Evolutionary conservation across 2,329 filamentous ascomycete genomes (phyloP), one percentile per base, ranked within the genome.

Genomic region (Xylaria sp.): DNA sequence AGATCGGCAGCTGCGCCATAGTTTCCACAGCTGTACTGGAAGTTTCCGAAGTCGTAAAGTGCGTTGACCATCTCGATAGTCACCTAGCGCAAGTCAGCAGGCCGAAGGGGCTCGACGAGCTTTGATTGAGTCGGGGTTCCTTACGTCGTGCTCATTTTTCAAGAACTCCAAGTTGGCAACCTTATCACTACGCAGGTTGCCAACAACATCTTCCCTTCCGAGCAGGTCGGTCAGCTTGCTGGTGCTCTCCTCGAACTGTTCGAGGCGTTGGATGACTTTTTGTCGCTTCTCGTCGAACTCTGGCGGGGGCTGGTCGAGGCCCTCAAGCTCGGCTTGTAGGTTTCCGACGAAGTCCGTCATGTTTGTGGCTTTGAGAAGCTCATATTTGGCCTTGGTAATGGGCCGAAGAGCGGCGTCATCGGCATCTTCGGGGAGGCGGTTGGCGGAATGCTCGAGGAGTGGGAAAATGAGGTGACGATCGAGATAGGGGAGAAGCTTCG

Each of bases 301-400:
- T 72, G 91, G 88, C 60, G 96, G 94, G 64, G 92, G 85, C 71
- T 93, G 88, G 69, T 92, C 87, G 73, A 94, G 89, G 76, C 91
- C 88, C 85, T 98, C 90, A 74, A 99, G 89, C 79, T 98, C 92
- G 81, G 92, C 92, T 87, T 97, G 94, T 75, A 99, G 86, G 78
- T 91, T 92, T 79, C 94, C 94, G 64, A 98, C 93, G 81, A 97
- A 99, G 83, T 99, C 96, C 78, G 92, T 96, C 96, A 99, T 99
- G 87, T 98, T 98, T 78, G 96, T 98, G 82, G 94, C 91, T 85
- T 97, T 95, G 76, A 99, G 90, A 68, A 99, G 90, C 84, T 95
- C 91, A 82, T 95, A 97, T 83, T 97, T 97, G 77, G 94, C 90
- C 80, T 92, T 89, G 72, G 91, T 91, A 77, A 97, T 91, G 81